These are phyloP conservation scores for Populus pruinosa DNA, from an alignment of 345 rosid genomes.

Conservation along the genomic window DNA sequence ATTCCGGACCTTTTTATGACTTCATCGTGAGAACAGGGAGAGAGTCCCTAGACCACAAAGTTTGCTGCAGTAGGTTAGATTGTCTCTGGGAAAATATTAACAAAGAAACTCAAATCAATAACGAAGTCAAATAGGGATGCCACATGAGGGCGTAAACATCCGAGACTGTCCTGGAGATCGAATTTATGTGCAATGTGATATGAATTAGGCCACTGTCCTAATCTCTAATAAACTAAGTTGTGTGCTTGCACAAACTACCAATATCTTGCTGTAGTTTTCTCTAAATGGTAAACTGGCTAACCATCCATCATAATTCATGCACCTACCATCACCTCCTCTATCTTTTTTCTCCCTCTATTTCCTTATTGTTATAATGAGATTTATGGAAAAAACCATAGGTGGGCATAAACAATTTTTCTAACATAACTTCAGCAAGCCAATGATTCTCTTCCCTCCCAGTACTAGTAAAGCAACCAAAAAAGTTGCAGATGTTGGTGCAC, in stretches of 20 bases:
- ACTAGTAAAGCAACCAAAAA: not conserved
- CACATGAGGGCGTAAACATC: not conserved
- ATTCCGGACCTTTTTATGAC: not conserved
- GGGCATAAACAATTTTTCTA: not conserved
- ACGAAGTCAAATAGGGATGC: slow-evolving; percentile 1
- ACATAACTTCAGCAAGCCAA: not conserved
- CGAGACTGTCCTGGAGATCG: not conserved
- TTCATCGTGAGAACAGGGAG: not conserved
- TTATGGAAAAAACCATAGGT: not conserved
- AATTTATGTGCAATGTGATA: not conserved
- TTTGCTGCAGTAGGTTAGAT: slow-evolving; percentile 9
- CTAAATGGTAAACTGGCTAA: not conserved
- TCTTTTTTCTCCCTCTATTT: not conserved
- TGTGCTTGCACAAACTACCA: not conserved
- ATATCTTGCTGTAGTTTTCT: not conserved
- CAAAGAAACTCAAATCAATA: not conserved
- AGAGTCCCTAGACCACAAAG: not conserved
- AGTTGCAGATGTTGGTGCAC: not conserved
- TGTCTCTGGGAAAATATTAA: not conserved
- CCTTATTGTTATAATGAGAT: not conserved
- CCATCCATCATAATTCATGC: not conserved
- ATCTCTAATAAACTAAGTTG: not conserved
- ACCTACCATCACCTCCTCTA: not conserved
- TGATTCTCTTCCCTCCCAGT: not conserved
- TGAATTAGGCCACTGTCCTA: not conserved